These are phyloP conservation scores for Isatis lusitanica DNA, from an alignment of 441 rosid species.

Conservation along the genomic window DNA sequence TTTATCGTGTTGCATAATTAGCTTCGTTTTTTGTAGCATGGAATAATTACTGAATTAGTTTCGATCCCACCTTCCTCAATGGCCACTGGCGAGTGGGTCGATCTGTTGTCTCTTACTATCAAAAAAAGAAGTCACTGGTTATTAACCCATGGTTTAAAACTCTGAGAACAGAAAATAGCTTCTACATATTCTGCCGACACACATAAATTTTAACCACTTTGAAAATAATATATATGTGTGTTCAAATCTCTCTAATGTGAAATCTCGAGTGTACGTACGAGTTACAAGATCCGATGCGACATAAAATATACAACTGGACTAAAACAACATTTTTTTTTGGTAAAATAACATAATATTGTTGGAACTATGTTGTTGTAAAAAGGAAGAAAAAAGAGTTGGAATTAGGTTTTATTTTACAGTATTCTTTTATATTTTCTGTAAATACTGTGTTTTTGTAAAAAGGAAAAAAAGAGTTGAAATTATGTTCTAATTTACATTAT, in stretches of 20 bases:
- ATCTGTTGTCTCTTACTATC: neutral
- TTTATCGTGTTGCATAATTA: neutral
- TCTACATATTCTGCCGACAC: constrained; percentile 23
- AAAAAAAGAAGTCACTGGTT: neutral
- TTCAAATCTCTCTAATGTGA: neutral
- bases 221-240: neutral
- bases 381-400: too few relatives aligned
- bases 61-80: neutral
- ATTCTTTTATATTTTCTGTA: neutral
- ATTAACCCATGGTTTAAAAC: too few relatives aligned
- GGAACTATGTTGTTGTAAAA: neutral
- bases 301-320: neutral
- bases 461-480: too few relatives aligned
- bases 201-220: neutral
- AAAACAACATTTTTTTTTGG: too few relatives aligned
- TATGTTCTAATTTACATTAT: too few relatives aligned
- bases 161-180: neutral
- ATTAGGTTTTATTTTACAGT: too few relatives aligned
- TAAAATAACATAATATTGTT: neutral
- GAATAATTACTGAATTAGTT: neutral
- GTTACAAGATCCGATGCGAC: neutral
- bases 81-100: neutral
- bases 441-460: too few relatives aligned
- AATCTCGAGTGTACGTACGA: neutral
- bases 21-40: neutral